Base-by-base conservation (phyloP, 106 monocot genomes). In the Xerophyta viscosa region DNA sequence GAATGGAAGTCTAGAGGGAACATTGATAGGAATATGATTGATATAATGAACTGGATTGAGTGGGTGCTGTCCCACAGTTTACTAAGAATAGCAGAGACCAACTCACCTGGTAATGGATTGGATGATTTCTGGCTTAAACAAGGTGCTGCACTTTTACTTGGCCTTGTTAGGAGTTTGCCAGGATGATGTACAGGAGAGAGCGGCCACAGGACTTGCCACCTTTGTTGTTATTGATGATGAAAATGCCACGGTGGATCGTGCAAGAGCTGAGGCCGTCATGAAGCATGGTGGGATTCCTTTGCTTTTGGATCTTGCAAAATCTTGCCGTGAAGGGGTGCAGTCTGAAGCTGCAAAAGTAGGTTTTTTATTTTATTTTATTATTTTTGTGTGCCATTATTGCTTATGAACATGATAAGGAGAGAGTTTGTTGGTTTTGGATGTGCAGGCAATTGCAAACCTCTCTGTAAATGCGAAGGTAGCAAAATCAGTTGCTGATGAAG, bases 141-240 rank as follows among this genome's bases (percentile, higher is more conserved):
- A 45, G 94, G 94, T 0, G 61, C 88, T 20, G 43, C 68, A 41
- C 43, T 96, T 43, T 52, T 96, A 41, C 59, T 88, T 27, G 73
- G 73, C 58, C 66, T 96, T 61, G 61, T 73, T 24, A 82, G 58
- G 37, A 84, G 88, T 30, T 66, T 61, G 0, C n/a, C 88, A 96
- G 65, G 88, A 88, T 62, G 88, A 96, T 60, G 88, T 96, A 30
- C 88, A 96, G 50, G 94, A 96, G 63, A 84, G 78, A 31, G 84
- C 94, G 4, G 94, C 94, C 8, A 76, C 78, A 44, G 84, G 75
- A 8, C 74, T 96, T 63, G 94, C 94, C 27, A 85, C 81, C 31
- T 96, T 96, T 65, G 94, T 96, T 8, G 81, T 96, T 22, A 79
- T 84, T 46, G 88, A 96, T 68, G 94, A 96, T 54, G 94, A 96